Conservation (phyloP, 345 rosid genomes). For the Hibiscus tridactylites region DNA sequence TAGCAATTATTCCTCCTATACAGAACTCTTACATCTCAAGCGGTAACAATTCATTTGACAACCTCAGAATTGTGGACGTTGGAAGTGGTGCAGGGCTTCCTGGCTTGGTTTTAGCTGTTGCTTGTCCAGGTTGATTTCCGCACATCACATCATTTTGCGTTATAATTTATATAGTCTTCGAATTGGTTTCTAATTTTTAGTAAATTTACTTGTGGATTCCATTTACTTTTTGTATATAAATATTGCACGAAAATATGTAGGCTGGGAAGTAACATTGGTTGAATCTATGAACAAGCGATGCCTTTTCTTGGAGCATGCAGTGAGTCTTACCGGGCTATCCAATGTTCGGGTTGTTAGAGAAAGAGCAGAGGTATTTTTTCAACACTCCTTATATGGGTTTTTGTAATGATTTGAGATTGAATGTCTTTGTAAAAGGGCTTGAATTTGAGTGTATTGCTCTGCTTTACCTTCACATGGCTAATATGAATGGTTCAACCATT, state of each 20-base stretch:
- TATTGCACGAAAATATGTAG: slow-evolving; percentile 19
- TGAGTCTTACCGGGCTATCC: slow-evolving; percentile 46
- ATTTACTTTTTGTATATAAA: neutral
- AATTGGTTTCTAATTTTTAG: neutral
- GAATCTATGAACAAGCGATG: slow-evolving; percentile 90
- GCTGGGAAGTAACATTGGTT: slow-evolving; percentile 78
- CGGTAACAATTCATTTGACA: slow-evolving; percentile 27
- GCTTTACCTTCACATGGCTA: neutral
- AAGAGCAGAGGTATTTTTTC: slow-evolving; percentile 75
- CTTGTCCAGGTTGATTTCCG: slow-evolving; percentile 45
- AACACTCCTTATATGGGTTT: neutral
- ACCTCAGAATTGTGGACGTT: slow-evolving; percentile 61
- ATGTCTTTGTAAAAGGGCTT: neutral
- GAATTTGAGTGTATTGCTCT: neutral
- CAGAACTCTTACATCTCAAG: slow-evolving; percentile 28
- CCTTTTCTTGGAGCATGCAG: slow-evolving; percentile 73
- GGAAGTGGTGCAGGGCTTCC: slow-evolving; percentile 94
- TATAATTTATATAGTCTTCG: neutral
- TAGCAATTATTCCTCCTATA: slow-evolving; percentile 64
- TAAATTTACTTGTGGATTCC: neutral
- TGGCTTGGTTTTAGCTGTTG: slow-evolving; percentile 78
- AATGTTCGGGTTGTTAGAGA: slow-evolving; percentile 69
- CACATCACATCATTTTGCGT: neutral
- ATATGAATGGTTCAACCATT: slow-evolving; percentile 11
- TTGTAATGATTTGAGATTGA: neutral